Conservation (phyloP, 139 green algal genomes). For the Chlorella sp. region DNA sequence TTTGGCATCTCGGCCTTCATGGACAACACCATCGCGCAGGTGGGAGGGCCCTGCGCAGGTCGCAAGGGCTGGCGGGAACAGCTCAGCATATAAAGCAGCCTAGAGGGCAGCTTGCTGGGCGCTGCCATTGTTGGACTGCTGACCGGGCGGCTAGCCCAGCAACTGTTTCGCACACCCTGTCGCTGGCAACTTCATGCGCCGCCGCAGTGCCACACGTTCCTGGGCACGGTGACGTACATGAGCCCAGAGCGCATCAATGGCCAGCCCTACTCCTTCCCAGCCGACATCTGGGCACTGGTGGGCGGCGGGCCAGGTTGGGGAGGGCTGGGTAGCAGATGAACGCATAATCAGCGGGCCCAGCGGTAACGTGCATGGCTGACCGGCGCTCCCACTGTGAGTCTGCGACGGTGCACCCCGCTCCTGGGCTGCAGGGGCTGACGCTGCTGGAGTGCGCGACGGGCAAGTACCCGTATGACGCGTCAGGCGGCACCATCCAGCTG, state of each 20-base stretch:
- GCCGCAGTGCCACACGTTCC: conserved; percentile 84
- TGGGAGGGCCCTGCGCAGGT: neutral
- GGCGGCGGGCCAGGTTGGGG: no score
- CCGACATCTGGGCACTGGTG: conserved; percentile 88
- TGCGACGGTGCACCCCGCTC: no score
- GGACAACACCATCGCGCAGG: conserved; percentile 77
- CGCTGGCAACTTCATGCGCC: neutral
- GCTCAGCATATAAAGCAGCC: no score
- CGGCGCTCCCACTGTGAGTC: no score
- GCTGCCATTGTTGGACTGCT: neutral
- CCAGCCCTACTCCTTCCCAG: conserved; percentile 82
- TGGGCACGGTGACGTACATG: conserved; percentile 98
- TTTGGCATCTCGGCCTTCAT: conserved; percentile 95
- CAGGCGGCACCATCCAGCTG: conserved; percentile 75
- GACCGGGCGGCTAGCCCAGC: no score
- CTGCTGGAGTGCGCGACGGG: conserved; percentile 92
- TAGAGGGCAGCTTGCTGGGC: no score
- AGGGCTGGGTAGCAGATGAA: no score
- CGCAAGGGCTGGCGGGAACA: no score
- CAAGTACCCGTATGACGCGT: conserved; percentile 89
- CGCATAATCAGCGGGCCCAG: no score
- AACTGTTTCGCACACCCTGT: neutral
- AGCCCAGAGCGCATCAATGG: conserved; percentile 94
- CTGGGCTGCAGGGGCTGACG: conserved; percentile 69
- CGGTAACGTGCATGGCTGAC: no score